These are phyloP conservation scores for Dalbergia cochinchinensis DNA, from an alignment of 306 rosid genomes.

Conservation along the genomic window DNA sequence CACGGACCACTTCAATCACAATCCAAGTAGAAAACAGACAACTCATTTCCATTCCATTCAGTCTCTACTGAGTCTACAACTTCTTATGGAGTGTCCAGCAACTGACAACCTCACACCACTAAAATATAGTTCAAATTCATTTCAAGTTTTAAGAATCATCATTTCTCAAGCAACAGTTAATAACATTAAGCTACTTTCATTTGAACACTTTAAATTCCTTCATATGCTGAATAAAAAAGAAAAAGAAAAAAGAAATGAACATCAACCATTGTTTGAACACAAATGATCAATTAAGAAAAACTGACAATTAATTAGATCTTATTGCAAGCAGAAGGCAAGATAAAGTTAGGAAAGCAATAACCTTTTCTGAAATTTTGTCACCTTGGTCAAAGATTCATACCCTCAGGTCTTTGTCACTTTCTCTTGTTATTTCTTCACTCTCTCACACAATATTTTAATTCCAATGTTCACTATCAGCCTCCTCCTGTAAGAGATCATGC, in stretches of 20 bases:
- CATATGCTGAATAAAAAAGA: background rate
- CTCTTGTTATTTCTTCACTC: conserved; percentile 92
- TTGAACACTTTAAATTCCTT: conserved; percentile 24
- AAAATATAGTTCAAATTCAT: background rate
- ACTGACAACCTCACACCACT: no score
- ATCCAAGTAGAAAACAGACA: background rate
- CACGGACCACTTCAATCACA: background rate
- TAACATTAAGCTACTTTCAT: background rate
- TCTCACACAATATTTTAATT: conserved; percentile 83
- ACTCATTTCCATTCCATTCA: background rate
- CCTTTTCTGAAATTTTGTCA: background rate
- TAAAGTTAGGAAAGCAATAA: background rate
- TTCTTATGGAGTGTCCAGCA: background rate
- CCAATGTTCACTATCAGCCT: conserved; percentile 89
- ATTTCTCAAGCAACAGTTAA: background rate
- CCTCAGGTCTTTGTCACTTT: conserved; percentile 85
- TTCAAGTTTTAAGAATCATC: background rate
- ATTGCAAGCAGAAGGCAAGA: background rate
- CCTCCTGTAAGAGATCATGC: conserved; percentile 63
- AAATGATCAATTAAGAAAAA: background rate
- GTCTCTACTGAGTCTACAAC: background rate
- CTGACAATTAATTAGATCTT: background rate
- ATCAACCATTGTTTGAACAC: background rate
- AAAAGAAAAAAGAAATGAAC: background rate
- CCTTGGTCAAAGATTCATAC: conserved; percentile 48